Base-by-base conservation (phyloP, 208 protist genomes). In the Histomonas meleagridis region DNA sequence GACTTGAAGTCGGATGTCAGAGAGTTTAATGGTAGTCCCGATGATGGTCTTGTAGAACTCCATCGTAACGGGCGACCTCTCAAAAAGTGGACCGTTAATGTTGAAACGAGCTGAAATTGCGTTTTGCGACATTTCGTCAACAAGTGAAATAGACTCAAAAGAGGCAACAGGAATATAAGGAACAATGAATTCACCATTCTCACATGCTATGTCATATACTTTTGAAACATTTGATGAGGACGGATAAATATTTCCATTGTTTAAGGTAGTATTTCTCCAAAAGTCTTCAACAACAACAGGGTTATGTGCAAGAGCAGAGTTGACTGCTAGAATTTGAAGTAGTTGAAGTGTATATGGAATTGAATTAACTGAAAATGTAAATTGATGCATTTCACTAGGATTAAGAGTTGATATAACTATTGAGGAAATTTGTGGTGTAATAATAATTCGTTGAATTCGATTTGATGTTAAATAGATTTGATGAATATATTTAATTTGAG, bases 131-230 rank as follows among this genome's bases (percentile, higher is more conserved):
- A 79, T 4, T 49, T 79, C 40, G 18, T 79, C 70, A 49, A 79
- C 40, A 28, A 49, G 16, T 51, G 70, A 40, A 51, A 79, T 35
- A 51, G 70, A 79, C 23, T 10, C 14, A 21, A 21, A 46, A 10
- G 70, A 48, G 9, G 70, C n/a, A 49, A 79, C 40, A 49, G n/a
- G 70, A n/a, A 79, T 79, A 28, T 46, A 79, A 48, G 70, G 70
- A 79, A 79, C 70, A 49, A 46, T 79, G 28, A 79, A 79, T 79
- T 49, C 49, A 46, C 70, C 70, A 51, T 79, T 35, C 49, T 79
- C 40, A 49, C 70, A 79, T 51, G 70, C 18, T 49, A 79, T 79
- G 49, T 51, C 40, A 35, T 79, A 79, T 49, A 79, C 70, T 51
- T 40, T 3, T 79, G 12, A 18, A n/a, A 79, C 28, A 48, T 23